Evolutionary conservation across 345 rosid genomes (phyloP).

Genomic region (Euphorbia lathyris): DNA sequence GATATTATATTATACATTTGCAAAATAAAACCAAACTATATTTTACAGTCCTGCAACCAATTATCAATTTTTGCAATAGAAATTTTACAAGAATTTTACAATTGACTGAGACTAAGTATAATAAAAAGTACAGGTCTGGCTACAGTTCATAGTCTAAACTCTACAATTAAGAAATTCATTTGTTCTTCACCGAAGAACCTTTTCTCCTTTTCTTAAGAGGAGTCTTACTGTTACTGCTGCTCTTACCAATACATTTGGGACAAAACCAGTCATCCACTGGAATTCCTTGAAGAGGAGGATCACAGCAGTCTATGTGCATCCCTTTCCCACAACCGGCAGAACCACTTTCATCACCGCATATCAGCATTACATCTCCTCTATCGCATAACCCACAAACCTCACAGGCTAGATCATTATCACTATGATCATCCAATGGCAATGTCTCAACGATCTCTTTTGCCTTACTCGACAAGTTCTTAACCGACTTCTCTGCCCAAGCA

Average conservation of each 20-base stretch:
- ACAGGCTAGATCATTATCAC: slow-evolving; percentile 34
- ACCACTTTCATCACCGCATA: slow-evolving; percentile 58
- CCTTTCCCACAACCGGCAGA: slow-evolving; percentile 58
- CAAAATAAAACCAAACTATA: background rate
- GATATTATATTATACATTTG: background rate
- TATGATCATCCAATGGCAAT: slow-evolving; percentile 5
- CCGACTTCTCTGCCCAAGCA: slow-evolving; percentile 77
- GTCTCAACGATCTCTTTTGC: slow-evolving; percentile 38
- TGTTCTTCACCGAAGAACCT: slow-evolving; percentile 12
- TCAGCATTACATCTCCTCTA: slow-evolving; percentile 66
- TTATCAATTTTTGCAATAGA: background rate
- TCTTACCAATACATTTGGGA: slow-evolving; percentile 28
- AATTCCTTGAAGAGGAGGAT: slow-evolving; percentile 54
- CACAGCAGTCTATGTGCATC: slow-evolving; percentile 58
- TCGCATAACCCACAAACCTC: slow-evolving; percentile 45
- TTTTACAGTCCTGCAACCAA: background rate
- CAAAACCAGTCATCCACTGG: slow-evolving; percentile 80
- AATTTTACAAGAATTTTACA: slow-evolving; percentile 2
- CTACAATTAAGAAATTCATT: background rate
- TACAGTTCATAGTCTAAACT: background rate
- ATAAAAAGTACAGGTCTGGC: slow-evolving; percentile 7
- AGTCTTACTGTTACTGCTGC: slow-evolving; percentile 6
- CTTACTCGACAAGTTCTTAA: slow-evolving; percentile 37
- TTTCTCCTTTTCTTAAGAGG: slow-evolving; percentile 21
- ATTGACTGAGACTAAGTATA: slow-evolving; percentile 4